These are phyloP conservation scores for Eucalyptus curtisii DNA, from an alignment of 345 rosid genomes.

Conservation along the genomic window DNA sequence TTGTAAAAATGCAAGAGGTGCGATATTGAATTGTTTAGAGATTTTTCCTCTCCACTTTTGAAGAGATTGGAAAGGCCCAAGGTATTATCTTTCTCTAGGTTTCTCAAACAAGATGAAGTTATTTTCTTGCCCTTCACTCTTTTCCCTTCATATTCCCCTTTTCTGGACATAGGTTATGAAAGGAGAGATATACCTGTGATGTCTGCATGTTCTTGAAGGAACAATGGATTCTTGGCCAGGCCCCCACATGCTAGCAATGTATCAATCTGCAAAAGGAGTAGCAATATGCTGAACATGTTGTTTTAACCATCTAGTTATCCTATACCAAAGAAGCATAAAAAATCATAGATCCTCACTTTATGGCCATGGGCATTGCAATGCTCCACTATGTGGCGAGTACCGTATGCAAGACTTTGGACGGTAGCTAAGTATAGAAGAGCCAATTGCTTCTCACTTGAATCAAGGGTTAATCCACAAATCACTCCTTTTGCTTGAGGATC, in stretches of 20 bases:
- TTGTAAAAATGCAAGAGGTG: background rate
- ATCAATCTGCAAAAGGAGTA: slow-evolving; percentile 44
- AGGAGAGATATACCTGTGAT: slow-evolving; percentile 38
- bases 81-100: background rate
- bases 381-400: slow-evolving; percentile 88
- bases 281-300: background rate
- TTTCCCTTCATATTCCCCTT: background rate
- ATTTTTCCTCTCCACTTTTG: background rate
- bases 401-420: slow-evolving; percentile 79
- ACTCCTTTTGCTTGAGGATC: slow-evolving; percentile 87
- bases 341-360: slow-evolving; percentile 28
- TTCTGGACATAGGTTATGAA: background rate
- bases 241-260: slow-evolving; percentile 87
- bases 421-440: slow-evolving; percentile 84
- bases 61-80: background rate
- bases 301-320: background rate
- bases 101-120: background rate
- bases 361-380: slow-evolving; percentile 93
- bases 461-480: slow-evolving; percentile 73
- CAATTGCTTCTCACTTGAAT: slow-evolving; percentile 71
- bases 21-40: background rate
- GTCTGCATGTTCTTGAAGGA: slow-evolving; percentile 87
- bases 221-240: slow-evolving; percentile 61
- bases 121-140: background rate
- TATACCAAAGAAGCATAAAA: background rate